Conservation (phyloP, 2,329 filamentous ascomycete genomes). For the Stemphylium vesicarium region DNA sequence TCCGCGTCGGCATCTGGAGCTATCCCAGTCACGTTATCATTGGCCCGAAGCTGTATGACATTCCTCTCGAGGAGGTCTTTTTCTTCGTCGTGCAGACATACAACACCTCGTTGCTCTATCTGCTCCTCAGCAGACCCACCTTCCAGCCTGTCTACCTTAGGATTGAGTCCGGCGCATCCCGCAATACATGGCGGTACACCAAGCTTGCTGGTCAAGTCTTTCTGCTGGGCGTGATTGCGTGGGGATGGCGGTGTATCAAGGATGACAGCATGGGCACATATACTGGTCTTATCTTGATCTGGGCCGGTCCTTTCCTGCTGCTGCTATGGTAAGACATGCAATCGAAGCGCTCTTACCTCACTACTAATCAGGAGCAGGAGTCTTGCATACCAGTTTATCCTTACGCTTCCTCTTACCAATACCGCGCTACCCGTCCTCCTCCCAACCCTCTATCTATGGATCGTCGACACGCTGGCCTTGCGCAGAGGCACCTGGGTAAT, state of each 20-base stretch:
- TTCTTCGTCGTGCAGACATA: conserved; percentile 82
- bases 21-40: conserved; percentile 71
- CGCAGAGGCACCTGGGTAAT: conserved; percentile 75
- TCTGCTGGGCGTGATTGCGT: conserved; percentile 54
- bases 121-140: conserved; percentile 68
- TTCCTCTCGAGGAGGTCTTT: conserved; percentile 75
- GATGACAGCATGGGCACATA: conserved; percentile 64
- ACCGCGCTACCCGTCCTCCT: conserved; percentile 66
- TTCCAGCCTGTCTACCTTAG: conserved; percentile 63
- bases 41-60: conserved; percentile 67
- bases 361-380: conserved; percentile 49
- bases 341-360: neutral
- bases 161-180: conserved; percentile 43
- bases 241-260: conserved; percentile 56
- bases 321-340: conserved; percentile 61
- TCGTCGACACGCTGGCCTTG: conserved; percentile 72
- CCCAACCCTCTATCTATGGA: conserved; percentile 74
- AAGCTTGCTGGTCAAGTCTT: conserved; percentile 57
- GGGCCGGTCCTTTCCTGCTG: conserved; percentile 71
- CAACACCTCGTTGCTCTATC: conserved; percentile 71
- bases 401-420: conserved; percentile 64
- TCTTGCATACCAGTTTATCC: conserved; percentile 68
- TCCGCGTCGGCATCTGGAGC: conserved; percentile 71
- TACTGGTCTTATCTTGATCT: conserved; percentile 71
- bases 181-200: conserved; percentile 48